phyloP scores from a whole-genome alignment of 2,329 filamentous ascomycete species.

The Fusarium heterosporum region DNA sequence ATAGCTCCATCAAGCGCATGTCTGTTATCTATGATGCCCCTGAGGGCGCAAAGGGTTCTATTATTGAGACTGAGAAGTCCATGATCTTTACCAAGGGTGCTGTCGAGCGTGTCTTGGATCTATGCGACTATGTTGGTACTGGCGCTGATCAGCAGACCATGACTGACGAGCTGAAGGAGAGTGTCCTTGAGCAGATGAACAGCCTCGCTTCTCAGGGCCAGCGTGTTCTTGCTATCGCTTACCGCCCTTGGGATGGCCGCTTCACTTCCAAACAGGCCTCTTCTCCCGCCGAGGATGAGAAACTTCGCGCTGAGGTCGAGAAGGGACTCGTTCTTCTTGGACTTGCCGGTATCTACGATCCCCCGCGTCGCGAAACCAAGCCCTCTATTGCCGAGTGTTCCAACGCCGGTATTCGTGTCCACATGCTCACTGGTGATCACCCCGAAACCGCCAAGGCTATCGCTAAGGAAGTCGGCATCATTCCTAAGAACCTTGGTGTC shows the following conservation, averaged over 20 bases:
- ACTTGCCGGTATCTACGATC: constrained; percentile 88
- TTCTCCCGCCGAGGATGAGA: constrained; percentile 55
- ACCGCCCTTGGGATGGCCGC: constrained; percentile 67
- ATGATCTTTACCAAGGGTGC: constrained; percentile 72
- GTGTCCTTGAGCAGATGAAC: constrained; percentile 66
- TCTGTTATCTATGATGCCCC: constrained; percentile 75
- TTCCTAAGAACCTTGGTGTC: constrained; percentile 70
- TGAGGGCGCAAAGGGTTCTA: constrained; percentile 52
- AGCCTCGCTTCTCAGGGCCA: constrained; percentile 74
- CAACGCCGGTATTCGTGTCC: constrained; percentile 79
- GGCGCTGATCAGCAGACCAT: constrained; percentile 58
- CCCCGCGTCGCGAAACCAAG: constrained; percentile 83
- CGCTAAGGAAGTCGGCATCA: constrained; percentile 81
- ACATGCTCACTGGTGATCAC: constrained; percentile 89
- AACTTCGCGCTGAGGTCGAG: constrained; percentile 72
- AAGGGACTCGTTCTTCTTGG: constrained; percentile 78
- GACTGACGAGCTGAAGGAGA: constrained; percentile 63
- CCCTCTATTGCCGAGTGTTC: constrained; percentile 77
- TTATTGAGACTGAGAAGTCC: constrained; percentile 58
- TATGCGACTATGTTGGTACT: constrained; percentile 62
- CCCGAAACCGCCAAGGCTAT: constrained; percentile 83
- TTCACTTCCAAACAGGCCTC: constrained; percentile 55
- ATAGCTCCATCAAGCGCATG: constrained; percentile 83
- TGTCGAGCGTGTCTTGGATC: constrained; percentile 69
- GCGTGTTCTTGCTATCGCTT: constrained; percentile 77